Evolutionary conservation across 1,284 basidiomycete species (phyloP).

Genomic region (Ceratobasidium papillatum): DNA sequence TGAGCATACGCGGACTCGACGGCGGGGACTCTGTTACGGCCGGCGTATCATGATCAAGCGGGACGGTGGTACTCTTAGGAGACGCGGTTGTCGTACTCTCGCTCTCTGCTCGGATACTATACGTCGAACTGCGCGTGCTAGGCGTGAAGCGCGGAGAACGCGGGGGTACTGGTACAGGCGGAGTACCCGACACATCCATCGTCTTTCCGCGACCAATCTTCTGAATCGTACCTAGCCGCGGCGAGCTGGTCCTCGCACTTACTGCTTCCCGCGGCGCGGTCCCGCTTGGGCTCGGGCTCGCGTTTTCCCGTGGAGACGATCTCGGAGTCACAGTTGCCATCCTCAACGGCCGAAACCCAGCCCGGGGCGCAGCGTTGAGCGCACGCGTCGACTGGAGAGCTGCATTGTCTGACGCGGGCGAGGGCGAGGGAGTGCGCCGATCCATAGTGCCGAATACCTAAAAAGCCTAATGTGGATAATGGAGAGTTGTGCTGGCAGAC

Average conservation of each 20-base stretch:
- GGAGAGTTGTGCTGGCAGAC: constrained; percentile 14
- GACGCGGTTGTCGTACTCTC: constrained; percentile 25
- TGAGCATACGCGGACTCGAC: constrained; percentile 32
- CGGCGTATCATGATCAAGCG: constrained; percentile 5
- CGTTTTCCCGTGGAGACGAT: constrained; percentile 2
- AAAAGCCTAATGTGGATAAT: constrained; percentile 6
- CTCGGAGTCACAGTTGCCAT: constrained; percentile 19
- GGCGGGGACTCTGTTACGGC: constrained; percentile 12
- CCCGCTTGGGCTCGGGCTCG: not conserved
- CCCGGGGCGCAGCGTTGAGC: constrained; percentile 10
- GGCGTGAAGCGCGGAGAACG: constrained; percentile 10
- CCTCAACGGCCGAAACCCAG: constrained; percentile 23
- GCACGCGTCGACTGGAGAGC: constrained; percentile 7
- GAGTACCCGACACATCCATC: constrained; percentile 13
- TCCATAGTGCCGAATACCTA: not conserved
- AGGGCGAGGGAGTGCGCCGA: constrained; percentile 20
- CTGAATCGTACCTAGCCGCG: constrained; percentile 33
- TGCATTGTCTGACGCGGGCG: constrained; percentile 1
- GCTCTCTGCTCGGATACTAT: constrained; percentile 26
- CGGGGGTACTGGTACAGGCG: not conserved
- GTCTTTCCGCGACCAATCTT: constrained; percentile 38
- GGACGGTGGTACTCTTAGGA: not conserved
- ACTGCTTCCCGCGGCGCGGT: not conserved
- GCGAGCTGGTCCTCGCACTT: constrained; percentile 18
- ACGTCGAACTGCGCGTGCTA: constrained; percentile 10